Evolutionary conservation across 1,284 basidiomycete genomes (phyloP).

Genomic region (Sporisorium sorghi): DNA sequence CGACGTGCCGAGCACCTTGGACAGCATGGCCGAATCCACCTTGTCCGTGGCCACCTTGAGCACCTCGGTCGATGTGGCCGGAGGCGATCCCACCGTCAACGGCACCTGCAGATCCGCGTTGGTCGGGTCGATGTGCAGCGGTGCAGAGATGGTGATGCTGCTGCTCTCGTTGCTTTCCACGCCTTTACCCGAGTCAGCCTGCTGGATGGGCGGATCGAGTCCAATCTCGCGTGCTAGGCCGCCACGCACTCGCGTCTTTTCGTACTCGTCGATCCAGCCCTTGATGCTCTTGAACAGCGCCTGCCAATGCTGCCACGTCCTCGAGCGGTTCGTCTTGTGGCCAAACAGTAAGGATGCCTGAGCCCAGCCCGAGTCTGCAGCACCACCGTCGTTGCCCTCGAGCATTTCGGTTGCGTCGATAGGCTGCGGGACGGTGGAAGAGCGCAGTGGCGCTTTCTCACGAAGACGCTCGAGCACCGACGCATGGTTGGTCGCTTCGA

Average conservation of each 20-base stretch:
- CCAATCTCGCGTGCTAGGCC: conserved; percentile 60
- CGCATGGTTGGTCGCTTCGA: conserved; percentile 13
- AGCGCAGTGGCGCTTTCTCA: conserved; percentile 23
- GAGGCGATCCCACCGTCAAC: conserved; percentile 37
- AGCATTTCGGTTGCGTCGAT: not conserved
- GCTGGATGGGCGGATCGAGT: conserved; percentile 25
- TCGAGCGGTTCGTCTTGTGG: conserved; percentile 21
- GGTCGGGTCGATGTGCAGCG: conserved; percentile 20
- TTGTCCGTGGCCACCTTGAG: conserved; percentile 32
- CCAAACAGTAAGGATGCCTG: conserved; percentile 30
- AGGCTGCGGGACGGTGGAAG: conserved; percentile 20
- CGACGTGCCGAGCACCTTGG: conserved; percentile 38
- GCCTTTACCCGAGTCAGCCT: not conserved
- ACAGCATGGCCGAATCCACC: conserved; percentile 33
- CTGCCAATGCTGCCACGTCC: conserved; percentile 65
- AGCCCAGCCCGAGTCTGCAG: conserved; percentile 9
- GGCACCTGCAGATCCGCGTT: conserved; percentile 30
- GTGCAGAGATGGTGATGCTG: conserved; percentile 26
- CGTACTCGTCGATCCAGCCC: conserved; percentile 64
- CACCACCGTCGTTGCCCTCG: not conserved
- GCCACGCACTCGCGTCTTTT: conserved; percentile 52
- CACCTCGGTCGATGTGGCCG: conserved; percentile 22
- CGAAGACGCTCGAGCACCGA: conserved; percentile 28
- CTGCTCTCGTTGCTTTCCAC: conserved; percentile 7
- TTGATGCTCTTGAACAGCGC: conserved; percentile 56